Evolutionary conservation across 352 stramenopile species (phyloP), one percentile per base, ranked within the genome.

Genomic region (Phytophthora cajani): DNA sequence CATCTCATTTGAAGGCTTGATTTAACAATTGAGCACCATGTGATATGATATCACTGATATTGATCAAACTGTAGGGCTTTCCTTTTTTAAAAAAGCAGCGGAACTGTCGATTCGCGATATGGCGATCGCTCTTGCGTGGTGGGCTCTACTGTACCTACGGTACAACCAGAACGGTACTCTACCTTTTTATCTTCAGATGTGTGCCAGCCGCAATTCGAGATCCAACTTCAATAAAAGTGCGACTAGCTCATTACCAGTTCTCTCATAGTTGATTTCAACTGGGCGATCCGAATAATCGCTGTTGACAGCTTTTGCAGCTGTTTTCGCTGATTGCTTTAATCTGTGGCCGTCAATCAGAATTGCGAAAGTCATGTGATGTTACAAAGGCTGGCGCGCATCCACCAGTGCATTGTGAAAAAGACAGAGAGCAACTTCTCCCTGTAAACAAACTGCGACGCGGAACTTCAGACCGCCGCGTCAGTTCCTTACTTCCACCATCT

Each of bases 191-290:
- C 36, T 14, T 42, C 36, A 42, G 60, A 67, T 67, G 60, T 54
- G 60, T 52, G 42, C 49, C 60, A 67, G 49, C 60, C 50, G 50
- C 57, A 67, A 67, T 46, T 36, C 21, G 6, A 60, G 60, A 67
- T 60, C 60, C 60, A 38, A 11, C 60, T 67, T 67, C 50, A 66
- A 66, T 21, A 21, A 66, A 42, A 58, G n/a, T 6, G 38, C 38
- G 38, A 44, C 38, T 44, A 44, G 12, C 38, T n/a, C 12, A 44
- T 44, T 44, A 44, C 6, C 17, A 44, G 12, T 44, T 44, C 38
- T 44, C 38, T 44, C 38, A 44, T 44, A 44, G 17, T 44, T 44
- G 3, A 17, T 44, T n/a, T 44, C 38, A 44, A 44, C 4, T 44
- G 38, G 12, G 38, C 38, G 38, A 44, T 44, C 38, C 38, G 12